Evolutionary conservation across 1,284 basidiomycete genomes (phyloP).

Genomic region (Phellinidium pouzarii): DNA sequence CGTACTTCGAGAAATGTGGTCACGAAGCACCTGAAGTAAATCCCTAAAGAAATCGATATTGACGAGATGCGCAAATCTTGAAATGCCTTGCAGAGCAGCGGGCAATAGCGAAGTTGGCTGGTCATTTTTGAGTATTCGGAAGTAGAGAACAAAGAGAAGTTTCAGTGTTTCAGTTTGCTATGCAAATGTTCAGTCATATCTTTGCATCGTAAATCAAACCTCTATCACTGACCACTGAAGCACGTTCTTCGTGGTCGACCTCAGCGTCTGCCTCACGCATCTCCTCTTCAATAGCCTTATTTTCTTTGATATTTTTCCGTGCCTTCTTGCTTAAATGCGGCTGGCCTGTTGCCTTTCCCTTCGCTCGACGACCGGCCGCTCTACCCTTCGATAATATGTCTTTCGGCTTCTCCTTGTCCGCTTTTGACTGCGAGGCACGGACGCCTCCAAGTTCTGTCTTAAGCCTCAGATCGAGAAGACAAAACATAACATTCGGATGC

Average conservation of each 20-base stretch:
- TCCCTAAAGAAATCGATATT: slow-evolving; percentile 99
- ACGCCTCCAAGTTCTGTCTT: slow-evolving; percentile 77
- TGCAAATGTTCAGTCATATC: neutral
- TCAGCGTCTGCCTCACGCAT: slow-evolving; percentile 92
- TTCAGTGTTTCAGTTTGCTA: slow-evolving; percentile 98
- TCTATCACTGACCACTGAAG: slow-evolving; percentile 7
- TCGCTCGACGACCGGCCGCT: slow-evolving; percentile 42
- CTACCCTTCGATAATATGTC: slow-evolving; percentile 42
- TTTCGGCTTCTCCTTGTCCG: slow-evolving; percentile 46
- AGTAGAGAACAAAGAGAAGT: slow-evolving; percentile 95
- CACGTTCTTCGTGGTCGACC: slow-evolving; percentile 86
- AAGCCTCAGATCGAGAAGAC: slow-evolving; percentile 82
- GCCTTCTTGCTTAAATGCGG: slow-evolving; percentile 87
- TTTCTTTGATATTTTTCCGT: slow-evolving; percentile 73
- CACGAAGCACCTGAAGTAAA: slow-evolving; percentile 81
- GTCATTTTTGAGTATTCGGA: slow-evolving; percentile 89
- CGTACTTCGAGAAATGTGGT: slow-evolving; percentile 54
- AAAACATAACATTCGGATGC: slow-evolving; percentile 83
- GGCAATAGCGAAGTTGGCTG: slow-evolving; percentile 79
- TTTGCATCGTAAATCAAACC: neutral
- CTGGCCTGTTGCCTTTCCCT: slow-evolving; percentile 54
- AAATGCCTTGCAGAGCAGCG: slow-evolving; percentile 86
- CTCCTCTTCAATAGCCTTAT: slow-evolving; percentile 81
- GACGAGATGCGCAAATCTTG: slow-evolving; percentile 92
- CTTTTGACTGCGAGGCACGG: slow-evolving; percentile 63